Conservation (phyloP, 768 basidiomycete genomes). For the Leucosporidium scottii region DNA sequence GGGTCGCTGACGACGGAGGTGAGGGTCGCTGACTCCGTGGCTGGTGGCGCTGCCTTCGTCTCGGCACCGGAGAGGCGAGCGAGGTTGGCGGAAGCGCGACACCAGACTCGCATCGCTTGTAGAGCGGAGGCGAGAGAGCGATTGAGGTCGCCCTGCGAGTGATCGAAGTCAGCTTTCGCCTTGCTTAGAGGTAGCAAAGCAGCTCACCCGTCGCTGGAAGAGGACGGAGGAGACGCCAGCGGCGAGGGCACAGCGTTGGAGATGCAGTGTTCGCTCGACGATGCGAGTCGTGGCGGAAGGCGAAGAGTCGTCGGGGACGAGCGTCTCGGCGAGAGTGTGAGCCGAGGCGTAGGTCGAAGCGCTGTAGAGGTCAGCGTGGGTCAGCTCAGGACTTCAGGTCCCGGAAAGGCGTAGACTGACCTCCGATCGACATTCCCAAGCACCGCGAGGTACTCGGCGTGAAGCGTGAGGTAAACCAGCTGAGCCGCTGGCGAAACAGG, state of each 20-base stretch:
- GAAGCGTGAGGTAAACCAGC: slow-evolving; percentile 56
- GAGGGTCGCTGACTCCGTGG: neutral
- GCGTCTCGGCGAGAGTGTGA: slow-evolving; percentile 45
- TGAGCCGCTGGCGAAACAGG: slow-evolving; percentile 52
- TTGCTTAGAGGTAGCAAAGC: slow-evolving; percentile 51
- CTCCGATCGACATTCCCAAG: slow-evolving; percentile 56
- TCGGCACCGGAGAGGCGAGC: slow-evolving; percentile 33
- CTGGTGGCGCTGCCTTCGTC: slow-evolving; percentile 28
- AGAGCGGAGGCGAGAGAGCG: slow-evolving; percentile 46
- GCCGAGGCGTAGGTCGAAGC: slow-evolving; percentile 28
- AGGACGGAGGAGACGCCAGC: slow-evolving; percentile 62
- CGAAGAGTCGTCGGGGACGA: slow-evolving; percentile 48
- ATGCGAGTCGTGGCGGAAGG: slow-evolving; percentile 52
- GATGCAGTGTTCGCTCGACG: slow-evolving; percentile 51
- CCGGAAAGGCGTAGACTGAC: slow-evolving; percentile 43
- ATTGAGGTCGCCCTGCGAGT: slow-evolving; percentile 45
- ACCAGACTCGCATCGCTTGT: slow-evolving; percentile 30
- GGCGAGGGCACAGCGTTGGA: slow-evolving; percentile 69
- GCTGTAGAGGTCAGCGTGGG: slow-evolving; percentile 1
- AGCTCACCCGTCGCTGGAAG: slow-evolving; percentile 56
- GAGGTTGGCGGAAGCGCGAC: slow-evolving; percentile 37
- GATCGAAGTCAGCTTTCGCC: slow-evolving; percentile 45
- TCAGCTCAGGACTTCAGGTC: neutral
- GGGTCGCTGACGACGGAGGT: neutral
- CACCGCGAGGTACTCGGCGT: slow-evolving; percentile 59